Evolutionary conservation across 257 asterid species (phyloP).

Genomic region (Capsicum pubescens): DNA sequence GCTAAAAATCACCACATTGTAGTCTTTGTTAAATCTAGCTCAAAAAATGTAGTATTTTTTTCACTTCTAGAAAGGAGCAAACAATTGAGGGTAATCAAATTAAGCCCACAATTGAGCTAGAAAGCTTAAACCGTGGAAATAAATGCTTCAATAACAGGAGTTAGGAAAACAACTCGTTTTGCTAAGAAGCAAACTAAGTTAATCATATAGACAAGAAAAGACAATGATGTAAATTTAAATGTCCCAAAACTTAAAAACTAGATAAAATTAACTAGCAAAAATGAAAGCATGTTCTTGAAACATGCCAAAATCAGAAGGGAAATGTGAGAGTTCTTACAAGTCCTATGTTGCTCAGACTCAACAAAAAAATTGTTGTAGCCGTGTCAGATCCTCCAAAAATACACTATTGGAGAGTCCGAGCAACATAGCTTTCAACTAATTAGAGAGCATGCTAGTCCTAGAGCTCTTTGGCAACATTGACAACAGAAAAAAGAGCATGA

Average conservation of each 20-base stretch:
- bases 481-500: neutral
- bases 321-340: conserved; percentile 21
- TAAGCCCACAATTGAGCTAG: neutral
- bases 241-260: neutral
- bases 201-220: neutral
- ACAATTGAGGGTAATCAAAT: neutral
- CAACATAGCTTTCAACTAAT: conserved; percentile 25
- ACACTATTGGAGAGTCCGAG: neutral
- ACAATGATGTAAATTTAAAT: neutral
- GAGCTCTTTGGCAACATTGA: neutral
- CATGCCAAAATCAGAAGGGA: conserved; percentile 34
- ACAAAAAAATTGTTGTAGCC: neutral
- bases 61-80: no score
- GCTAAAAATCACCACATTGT: no score
- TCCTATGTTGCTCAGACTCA: neutral
- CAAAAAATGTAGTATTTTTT: no score
- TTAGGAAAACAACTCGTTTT: neutral
- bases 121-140: neutral
- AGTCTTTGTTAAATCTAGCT: no score
- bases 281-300: neutral
- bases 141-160: neutral
- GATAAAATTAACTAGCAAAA: conserved; percentile 14
- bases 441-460: conserved; percentile 17
- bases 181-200: neutral
- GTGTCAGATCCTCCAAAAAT: neutral